Conservation (phyloP, 805 yeast genomes). For the Schwanniomyces polymorphus region DNA sequence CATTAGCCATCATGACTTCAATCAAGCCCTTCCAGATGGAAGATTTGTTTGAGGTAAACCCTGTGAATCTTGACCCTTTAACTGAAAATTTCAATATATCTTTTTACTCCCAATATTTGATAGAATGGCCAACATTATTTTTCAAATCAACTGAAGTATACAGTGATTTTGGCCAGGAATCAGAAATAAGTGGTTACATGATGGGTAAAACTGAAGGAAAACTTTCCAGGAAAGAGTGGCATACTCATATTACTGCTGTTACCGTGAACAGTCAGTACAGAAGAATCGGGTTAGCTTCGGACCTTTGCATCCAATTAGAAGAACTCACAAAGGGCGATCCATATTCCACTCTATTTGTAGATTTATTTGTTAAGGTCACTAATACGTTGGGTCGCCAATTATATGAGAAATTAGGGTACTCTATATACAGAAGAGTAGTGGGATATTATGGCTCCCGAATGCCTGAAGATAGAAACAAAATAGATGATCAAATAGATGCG, state of each 20-base stretch:
- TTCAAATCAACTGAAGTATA: conserved; percentile 64
- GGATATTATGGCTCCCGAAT: conserved; percentile 73
- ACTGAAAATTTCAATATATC: conserved; percentile 89
- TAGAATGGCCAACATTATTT: conserved; percentile 85
- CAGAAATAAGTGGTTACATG: conserved; percentile 68
- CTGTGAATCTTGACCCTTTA: conserved; percentile 81
- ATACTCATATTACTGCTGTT: conserved; percentile 94
- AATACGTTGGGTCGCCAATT: conserved; percentile 76
- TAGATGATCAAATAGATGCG: conserved; percentile 77
- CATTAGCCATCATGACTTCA: conserved; percentile 64
- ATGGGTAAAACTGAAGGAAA: conserved; percentile 95
- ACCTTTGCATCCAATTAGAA: conserved; percentile 72
- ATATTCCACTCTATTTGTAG: conserved; percentile 80
- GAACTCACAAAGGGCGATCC: conserved; percentile 70
- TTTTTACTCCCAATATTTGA: conserved; percentile 81
- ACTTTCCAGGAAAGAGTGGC: conserved; percentile 73
- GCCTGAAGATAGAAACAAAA: conserved; percentile 46
- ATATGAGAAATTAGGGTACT: conserved; percentile 85
- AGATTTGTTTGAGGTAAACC: conserved; percentile 70
- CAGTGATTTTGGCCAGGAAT: conserved; percentile 10
- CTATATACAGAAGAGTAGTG: conserved; percentile 81
- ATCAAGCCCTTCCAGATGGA: conserved; percentile 84
- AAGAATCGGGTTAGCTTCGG: conserved; percentile 81
- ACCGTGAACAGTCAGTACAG: conserved; percentile 83
- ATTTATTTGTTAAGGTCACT: conserved; percentile 86